Conservation (phyloP, 129 eudicot species). For the Centella asiatica region DNA sequence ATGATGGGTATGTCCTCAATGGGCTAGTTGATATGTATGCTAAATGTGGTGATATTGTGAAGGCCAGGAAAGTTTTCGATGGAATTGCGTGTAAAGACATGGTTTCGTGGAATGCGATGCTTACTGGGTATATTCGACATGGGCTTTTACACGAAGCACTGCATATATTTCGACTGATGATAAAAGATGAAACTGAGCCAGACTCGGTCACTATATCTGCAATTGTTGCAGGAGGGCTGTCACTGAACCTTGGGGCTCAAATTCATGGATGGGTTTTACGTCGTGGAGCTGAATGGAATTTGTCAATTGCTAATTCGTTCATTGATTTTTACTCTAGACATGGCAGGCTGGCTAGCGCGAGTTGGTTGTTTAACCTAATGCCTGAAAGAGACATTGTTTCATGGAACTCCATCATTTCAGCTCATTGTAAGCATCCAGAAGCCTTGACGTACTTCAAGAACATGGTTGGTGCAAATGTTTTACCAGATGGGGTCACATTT, state of each 20-base stretch:
- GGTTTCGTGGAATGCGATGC: conserved; percentile 81
- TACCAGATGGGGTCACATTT: conserved; percentile 57
- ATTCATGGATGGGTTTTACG: conserved; percentile 63
- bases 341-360: conserved; percentile 22
- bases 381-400: conserved; percentile 58
- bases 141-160: conserved; percentile 38
- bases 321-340: conserved; percentile 37
- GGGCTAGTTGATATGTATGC: conserved; percentile 86
- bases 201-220: conserved; percentile 49
- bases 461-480: conserved; percentile 25
- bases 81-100: conserved; percentile 40
- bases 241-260: conserved; percentile 28
- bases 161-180: conserved; percentile 33
- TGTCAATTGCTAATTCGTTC: conserved; percentile 50
- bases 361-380: conserved; percentile 50
- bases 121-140: conserved; percentile 49
- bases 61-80: conserved; percentile 60
- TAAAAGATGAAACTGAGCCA: conserved; percentile 34
- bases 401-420: conserved; percentile 80
- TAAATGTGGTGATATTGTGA: conserved; percentile 77
- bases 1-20: conserved; percentile 48
- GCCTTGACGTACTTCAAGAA: conserved; percentile 42
- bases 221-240: conserved; percentile 30
- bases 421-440: conserved; percentile 37
- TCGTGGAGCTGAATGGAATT: conserved; percentile 32